Evolutionary conservation across 345 rosid genomes (phyloP).

Genomic region (Rhodamnia rubescens): DNA sequence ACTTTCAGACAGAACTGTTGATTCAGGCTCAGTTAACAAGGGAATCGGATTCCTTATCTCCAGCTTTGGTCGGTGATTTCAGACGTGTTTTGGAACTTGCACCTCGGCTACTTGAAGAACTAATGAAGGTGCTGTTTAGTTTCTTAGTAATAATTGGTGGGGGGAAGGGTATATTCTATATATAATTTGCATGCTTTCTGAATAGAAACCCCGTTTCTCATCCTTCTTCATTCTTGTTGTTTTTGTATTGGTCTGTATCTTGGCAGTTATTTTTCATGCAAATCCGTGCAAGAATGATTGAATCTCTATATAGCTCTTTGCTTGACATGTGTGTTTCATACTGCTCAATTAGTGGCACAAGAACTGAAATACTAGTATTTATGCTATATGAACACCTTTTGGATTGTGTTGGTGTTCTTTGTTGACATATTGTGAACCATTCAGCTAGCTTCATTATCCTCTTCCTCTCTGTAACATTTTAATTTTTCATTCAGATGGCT

Average conservation of each 20-base stretch:
- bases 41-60: conserved; percentile 62
- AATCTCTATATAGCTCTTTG: not conserved
- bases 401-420: not conserved
- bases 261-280: not conserved
- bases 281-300: not conserved
- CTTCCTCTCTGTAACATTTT: not conserved
- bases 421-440: not conserved
- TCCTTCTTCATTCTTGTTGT: not conserved
- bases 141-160: not conserved
- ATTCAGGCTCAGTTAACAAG: conserved; percentile 96
- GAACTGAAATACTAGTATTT: not conserved
- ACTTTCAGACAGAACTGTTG: conserved; percentile 79
- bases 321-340: not conserved
- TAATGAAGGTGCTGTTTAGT: conserved; percentile 60
- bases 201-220: not conserved
- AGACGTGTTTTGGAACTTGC: conserved; percentile 84
- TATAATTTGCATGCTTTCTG: not conserved
- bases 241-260: not conserved
- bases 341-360: not conserved
- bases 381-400: not conserved
- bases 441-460: not conserved
- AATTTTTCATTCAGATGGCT: conserved; percentile 60
- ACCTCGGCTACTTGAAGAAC: conserved; percentile 93
- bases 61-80: conserved; percentile 70
- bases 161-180: not conserved